A percentile compares a stretch with the other conserved stretches of the same genome.
These are phyloP conservation scores for Eurotiales sp. DNA, from an alignment of 2,329 filamentous ascomycete species.

Conservation along the genomic window DNA sequence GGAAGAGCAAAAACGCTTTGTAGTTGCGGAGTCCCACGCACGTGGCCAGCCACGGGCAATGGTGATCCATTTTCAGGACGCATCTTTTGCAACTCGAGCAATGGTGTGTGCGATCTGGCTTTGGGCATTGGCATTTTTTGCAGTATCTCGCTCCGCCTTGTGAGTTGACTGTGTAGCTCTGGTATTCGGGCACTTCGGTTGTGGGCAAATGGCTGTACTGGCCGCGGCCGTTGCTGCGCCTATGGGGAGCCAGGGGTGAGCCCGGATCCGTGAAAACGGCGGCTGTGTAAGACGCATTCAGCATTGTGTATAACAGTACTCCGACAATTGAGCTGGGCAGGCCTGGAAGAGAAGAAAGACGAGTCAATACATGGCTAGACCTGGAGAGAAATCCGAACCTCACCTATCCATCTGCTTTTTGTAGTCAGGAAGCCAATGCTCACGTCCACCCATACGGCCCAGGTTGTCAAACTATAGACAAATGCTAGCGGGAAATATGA, in stretches of 20 bases:
- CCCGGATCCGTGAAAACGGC: constrained; percentile 93
- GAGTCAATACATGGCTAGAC: background rate
- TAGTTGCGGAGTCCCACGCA: constrained; percentile 94
- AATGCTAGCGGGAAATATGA: constrained; percentile 86
- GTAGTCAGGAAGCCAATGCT: constrained; percentile 60
- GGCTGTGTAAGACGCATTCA: constrained; percentile 85
- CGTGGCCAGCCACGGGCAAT: constrained; percentile 96
- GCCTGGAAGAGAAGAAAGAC: constrained; percentile 22
- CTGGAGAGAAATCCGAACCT: constrained; percentile 16
- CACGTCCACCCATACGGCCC: constrained; percentile 85
- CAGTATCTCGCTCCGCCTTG: constrained; percentile 85
- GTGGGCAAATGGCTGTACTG: constrained; percentile 77
- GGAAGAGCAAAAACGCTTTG: constrained; percentile 89
- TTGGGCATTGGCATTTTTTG: constrained; percentile 93
- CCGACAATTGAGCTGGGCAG: constrained; percentile 58
- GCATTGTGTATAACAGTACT: constrained; percentile 67
- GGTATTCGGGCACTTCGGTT: constrained; percentile 59
- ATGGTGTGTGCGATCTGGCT: constrained; percentile 94
- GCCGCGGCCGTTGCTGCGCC: constrained; percentile 27
- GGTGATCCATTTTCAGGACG: constrained; percentile 99
- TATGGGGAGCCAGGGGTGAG: constrained; percentile 46
- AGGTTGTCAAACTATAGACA: constrained; percentile 85
- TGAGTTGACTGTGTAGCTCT: constrained; percentile 86
- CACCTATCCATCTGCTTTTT: constrained; percentile 47
- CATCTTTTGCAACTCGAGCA: constrained; percentile 93